These are phyloP conservation scores for Euphorbia celastroides DNA, from an alignment of 441 rosid genomes.

Conservation along the genomic window DNA sequence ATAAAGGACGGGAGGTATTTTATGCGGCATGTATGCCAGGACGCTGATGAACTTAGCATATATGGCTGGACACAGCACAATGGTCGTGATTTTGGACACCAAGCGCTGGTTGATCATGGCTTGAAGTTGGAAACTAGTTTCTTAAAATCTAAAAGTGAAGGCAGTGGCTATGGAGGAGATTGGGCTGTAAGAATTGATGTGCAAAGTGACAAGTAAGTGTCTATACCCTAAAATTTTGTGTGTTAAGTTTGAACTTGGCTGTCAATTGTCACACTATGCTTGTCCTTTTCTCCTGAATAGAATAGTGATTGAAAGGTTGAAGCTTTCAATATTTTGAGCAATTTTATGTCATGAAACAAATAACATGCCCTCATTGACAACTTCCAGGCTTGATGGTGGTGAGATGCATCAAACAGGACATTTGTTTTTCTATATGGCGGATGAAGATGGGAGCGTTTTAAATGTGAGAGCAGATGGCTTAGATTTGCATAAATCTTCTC, in stretches of 20 bases:
- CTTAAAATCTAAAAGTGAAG: constrained; percentile 62
- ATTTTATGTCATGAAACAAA: background rate
- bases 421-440: constrained; percentile 88
- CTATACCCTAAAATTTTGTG: constrained; percentile 11
- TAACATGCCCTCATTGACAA: constrained; percentile 14
- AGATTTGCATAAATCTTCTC: constrained; percentile 45
- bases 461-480: constrained; percentile 42
- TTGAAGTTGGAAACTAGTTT: constrained; percentile 72
- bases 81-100: constrained; percentile 88
- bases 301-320: background rate
- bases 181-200: constrained; percentile 78
- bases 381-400: constrained; percentile 34
- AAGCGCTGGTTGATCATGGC: constrained; percentile 67
- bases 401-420: constrained; percentile 56
- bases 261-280: background rate
- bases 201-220: constrained; percentile 48
- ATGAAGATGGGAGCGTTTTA: constrained; percentile 75
- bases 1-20: constrained; percentile 65
- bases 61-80: constrained; percentile 93
- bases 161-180: constrained; percentile 94
- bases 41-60: constrained; percentile 63
- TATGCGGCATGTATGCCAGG: constrained; percentile 85
- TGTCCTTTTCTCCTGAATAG: background rate
- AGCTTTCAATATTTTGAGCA: background rate
- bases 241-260: background rate